Evolutionary conservation across 225 moss, liverwort and hornwort species (phyloP).

Genomic region (Polytrichum formosum): DNA sequence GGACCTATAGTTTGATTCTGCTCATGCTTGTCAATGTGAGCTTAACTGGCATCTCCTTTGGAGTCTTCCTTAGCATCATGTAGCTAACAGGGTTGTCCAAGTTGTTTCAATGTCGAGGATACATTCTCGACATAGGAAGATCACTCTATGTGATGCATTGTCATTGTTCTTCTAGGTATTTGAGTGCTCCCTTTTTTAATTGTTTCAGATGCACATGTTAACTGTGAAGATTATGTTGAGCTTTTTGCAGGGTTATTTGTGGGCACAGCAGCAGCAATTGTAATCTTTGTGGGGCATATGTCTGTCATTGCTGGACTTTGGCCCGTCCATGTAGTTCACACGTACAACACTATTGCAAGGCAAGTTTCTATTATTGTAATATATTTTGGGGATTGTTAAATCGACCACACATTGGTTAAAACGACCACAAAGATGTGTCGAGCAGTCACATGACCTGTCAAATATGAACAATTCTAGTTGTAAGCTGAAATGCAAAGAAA

Average conservation of each 20-base stretch:
- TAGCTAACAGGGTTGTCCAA: background rate
- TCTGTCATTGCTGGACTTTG: conserved; percentile 59
- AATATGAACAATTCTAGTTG: no score
- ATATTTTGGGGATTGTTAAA: no score
- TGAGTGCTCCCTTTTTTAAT: background rate
- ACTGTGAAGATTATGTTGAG: background rate
- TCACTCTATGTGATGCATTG: background rate
- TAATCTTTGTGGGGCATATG: conserved; percentile 58
- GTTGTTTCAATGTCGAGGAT: background rate
- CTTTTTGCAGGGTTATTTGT: conserved; percentile 54
- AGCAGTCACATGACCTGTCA: no score
- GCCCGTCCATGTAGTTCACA: conserved; percentile 60
- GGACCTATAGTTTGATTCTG: background rate
- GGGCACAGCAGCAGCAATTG: conserved; percentile 43
- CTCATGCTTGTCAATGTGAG: background rate
- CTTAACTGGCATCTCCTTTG: background rate
- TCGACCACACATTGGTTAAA: no score
- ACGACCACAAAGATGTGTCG: no score
- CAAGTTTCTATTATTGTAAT: no score
- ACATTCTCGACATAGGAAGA: background rate
- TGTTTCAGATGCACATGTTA: background rate
- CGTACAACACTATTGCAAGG: conserved; percentile 66
- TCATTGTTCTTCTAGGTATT: background rate
- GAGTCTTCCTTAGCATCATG: background rate
- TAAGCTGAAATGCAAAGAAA: no score